Conservation (phyloP, 1,139 yeast species). For the Pneumocystis murina region DNA sequence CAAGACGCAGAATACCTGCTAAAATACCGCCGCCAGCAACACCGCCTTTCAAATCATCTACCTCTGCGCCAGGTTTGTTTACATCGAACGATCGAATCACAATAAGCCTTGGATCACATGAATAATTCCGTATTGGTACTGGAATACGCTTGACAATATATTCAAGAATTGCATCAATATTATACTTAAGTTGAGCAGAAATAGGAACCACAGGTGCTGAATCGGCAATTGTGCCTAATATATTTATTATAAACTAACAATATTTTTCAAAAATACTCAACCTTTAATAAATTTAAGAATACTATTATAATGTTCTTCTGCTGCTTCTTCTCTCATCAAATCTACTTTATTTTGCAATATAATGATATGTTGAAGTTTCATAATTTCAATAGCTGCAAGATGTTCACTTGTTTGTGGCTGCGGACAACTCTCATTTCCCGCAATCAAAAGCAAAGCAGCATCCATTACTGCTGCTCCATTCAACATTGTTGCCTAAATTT, state of each 20-base stretch:
- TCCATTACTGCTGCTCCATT: slow-evolving; percentile 99
- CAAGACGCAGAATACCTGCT: slow-evolving; percentile 90
- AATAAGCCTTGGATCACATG: slow-evolving; percentile 84
- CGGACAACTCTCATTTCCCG: slow-evolving; percentile 98
- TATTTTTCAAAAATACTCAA: background rate
- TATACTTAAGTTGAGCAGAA: slow-evolving; percentile 95
- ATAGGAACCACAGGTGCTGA: slow-evolving; percentile 98
- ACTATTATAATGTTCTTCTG: slow-evolving; percentile 86
- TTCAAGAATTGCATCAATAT: slow-evolving; percentile 96
- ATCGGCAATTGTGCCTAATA: slow-evolving; percentile 81
- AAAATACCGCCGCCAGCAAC: slow-evolving; percentile 99
- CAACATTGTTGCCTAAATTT: slow-evolving; percentile 70
- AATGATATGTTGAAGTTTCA: slow-evolving; percentile 94
- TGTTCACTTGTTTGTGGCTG: slow-evolving; percentile 99
- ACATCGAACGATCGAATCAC: slow-evolving; percentile 98
- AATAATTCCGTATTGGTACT: slow-evolving; percentile 87
- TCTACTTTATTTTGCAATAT: slow-evolving; percentile 96
- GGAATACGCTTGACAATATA: slow-evolving; percentile 92
- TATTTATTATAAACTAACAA: background rate
- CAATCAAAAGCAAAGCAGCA: slow-evolving; percentile 88
- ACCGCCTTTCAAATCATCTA: slow-evolving; percentile 96
- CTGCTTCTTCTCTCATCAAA: slow-evolving; percentile 94
- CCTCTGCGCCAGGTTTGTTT: slow-evolving; percentile 96
- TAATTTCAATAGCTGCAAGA: slow-evolving; percentile 97
- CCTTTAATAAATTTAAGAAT: slow-evolving; percentile 71